Base-by-base conservation (phyloP, 2,329 filamentous ascomycete genomes). In the Aureobasidium sp. region DNA sequence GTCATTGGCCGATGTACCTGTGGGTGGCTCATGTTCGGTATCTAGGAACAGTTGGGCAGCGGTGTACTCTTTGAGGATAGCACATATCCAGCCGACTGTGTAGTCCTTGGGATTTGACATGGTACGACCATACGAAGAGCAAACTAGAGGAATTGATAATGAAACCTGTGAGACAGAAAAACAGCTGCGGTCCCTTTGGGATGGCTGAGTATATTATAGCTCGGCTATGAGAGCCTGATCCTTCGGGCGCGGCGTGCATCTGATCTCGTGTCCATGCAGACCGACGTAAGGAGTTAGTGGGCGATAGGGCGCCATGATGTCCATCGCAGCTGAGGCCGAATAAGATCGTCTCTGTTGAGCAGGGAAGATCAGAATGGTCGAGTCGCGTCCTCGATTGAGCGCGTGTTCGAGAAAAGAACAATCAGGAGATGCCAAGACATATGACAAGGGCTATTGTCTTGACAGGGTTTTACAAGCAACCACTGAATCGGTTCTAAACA, bases 11-110 rank as follows among this genome's bases (percentile, higher is more conserved):
- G 61, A 18, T 13, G 48, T 11, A 42, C 20, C n/a, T 25, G 42
- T 18, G 11, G 50, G 29, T 1, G 38, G 48, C 4, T 27, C 36
- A 29, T 56, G 40, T 27, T 55, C 51, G 7, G 47, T n/a, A 23
- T 55, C 40, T 7, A 64, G 50, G n/a, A 56, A 55, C 7, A 27
- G n/a, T 9, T 42, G 31, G 1, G 51, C 61, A 15, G 61, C 61
- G 4, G 23, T 23, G 31, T 54, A 33, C 23, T 64, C 61, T 2
- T 45, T 58, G 8, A 67, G 8, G 9, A 73, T 33, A 3, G 71
- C 55, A 45, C 70, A 72, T 48, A 72, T 68, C 66, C 68, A 69
- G 36, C 65, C 68, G 16, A 72, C 64, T 25, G 59, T 67, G 38
- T 72, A 73, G 7, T 38, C 20, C 9, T 50, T 38, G 7, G 59